A percentile compares a stretch with the other conserved stretches of the same genome.
phyloP scores from a whole-genome alignment of 345 rosid species.

The Microthlaspi erraticum region DNA sequence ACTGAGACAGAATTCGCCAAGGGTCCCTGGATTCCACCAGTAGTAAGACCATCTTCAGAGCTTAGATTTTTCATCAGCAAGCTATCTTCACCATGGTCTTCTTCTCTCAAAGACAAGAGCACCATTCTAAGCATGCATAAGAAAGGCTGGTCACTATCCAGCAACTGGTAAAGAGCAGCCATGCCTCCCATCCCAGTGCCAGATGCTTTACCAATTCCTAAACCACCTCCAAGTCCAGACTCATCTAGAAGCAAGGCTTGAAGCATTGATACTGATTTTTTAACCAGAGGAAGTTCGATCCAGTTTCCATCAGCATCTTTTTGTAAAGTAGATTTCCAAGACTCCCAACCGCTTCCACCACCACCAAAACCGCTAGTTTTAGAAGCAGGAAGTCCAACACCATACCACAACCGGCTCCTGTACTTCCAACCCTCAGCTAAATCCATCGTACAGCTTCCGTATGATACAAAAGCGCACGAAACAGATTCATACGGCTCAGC shows the following conservation, averaged over 20 bases:
- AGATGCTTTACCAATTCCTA: constrained; percentile 94
- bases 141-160: constrained; percentile 98
- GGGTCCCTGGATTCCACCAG: constrained; percentile 55
- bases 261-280: constrained; percentile 94
- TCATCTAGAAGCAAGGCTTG: constrained; percentile 90
- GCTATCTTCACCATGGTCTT: constrained; percentile 77
- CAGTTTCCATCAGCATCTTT: constrained; percentile 90
- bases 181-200: constrained; percentile 99
- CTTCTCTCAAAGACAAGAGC: constrained; percentile 95
- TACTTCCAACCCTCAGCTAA: constrained; percentile 96
- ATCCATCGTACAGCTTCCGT: constrained; percentile 89
- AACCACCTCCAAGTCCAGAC: constrained; percentile 97
- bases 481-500: constrained; percentile 98
- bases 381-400: constrained; percentile 75
- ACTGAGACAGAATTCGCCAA: constrained; percentile 44
- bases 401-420: constrained; percentile 94
- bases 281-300: constrained; percentile 92
- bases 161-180: constrained; percentile 89
- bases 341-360: constrained; percentile 94
- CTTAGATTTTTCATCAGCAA: constrained; percentile 66
- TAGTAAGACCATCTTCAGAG: constrained; percentile 52
- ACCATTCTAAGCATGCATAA: constrained; percentile 98
- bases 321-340: constrained; percentile 79
- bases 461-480: constrained; percentile 94
- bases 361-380: constrained; percentile 72